These are phyloP conservation scores for Penicillium glabrum DNA, from an alignment of 2,329 filamentous ascomycete genomes.

Conservation along the genomic window DNA sequence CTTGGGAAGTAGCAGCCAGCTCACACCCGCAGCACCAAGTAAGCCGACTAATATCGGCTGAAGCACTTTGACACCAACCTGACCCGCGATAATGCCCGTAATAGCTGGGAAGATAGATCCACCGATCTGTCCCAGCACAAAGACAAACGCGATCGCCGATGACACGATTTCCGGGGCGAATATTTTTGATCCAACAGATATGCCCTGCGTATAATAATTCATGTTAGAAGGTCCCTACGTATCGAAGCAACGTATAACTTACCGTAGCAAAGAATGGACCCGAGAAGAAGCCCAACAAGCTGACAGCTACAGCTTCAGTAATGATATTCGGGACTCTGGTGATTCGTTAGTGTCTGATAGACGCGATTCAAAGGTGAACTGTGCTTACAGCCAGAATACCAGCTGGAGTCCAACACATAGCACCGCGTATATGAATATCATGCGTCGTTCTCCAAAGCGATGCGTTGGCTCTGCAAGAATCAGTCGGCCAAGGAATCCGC, in stretches of 20 bases:
- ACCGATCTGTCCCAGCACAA: conserved; percentile 58
- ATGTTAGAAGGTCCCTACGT: not conserved
- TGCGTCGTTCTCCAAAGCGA: conserved; percentile 57
- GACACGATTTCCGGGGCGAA: conserved; percentile 51
- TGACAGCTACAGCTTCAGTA: conserved; percentile 55
- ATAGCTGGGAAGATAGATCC: conserved; percentile 57
- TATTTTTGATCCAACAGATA: conserved; percentile 55
- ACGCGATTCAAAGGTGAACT: fast-evolving
- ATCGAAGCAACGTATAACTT: not conserved
- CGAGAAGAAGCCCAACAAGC: conserved; percentile 57
- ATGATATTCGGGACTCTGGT: conserved; percentile 45
- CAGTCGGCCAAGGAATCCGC: conserved; percentile 57
- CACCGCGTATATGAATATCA: conserved; percentile 57
- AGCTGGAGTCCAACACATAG: conserved; percentile 57
- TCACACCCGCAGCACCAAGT: conserved; percentile 47
- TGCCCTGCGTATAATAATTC: conserved; percentile 24
- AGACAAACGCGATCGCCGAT: conserved; percentile 56
- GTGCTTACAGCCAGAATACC: conserved; percentile 56
- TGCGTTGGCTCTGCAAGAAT: conserved; percentile 61
- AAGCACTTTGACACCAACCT: conserved; percentile 49
- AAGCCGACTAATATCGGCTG: conserved; percentile 55
- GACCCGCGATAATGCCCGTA: conserved; percentile 53
- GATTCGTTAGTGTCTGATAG: not conserved
- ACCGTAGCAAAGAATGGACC: conserved; percentile 61
- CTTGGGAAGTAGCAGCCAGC: conserved; percentile 46